Conservation (phyloP, 768 basidiomycete genomes). For the Termitomyces sp. region DNA sequence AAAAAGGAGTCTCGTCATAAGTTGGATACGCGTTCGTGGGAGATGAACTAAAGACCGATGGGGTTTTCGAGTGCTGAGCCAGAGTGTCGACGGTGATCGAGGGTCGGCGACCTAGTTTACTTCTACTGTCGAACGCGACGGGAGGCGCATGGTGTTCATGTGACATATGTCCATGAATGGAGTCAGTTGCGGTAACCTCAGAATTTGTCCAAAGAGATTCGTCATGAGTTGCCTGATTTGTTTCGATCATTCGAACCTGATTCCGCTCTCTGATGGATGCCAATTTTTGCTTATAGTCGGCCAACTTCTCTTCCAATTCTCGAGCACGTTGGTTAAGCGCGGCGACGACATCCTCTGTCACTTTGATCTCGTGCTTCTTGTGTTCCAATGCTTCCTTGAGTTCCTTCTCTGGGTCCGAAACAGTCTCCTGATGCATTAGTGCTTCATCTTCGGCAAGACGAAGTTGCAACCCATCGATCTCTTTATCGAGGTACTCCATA, state of each 20-base stretch:
- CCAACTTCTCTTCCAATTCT: slow-evolving; percentile 69
- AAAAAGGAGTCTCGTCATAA: slow-evolving; percentile 35
- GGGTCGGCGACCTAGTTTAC: slow-evolving; percentile 8
- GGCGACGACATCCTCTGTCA: slow-evolving; percentile 61
- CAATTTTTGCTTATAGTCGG: slow-evolving; percentile 56
- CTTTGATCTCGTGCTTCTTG: slow-evolving; percentile 55
- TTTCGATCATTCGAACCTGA: slow-evolving; percentile 40
- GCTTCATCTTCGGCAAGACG: slow-evolving; percentile 51
- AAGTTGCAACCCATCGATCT: slow-evolving; percentile 51
- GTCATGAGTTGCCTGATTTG: slow-evolving; percentile 18
- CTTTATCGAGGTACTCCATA: slow-evolving; percentile 54
- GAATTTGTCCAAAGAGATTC: slow-evolving; percentile 14
- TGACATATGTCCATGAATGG: slow-evolving; percentile 12
- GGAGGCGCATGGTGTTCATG: slow-evolving; percentile 10
- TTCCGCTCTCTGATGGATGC: slow-evolving; percentile 52
- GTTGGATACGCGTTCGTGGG: slow-evolving; percentile 29
- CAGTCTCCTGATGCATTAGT: slow-evolving; percentile 35
- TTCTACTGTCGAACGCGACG: slow-evolving; percentile 4
- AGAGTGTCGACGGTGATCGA: slow-evolving; percentile 14
- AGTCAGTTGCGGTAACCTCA: background rate
- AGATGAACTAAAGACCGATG: slow-evolving; percentile 17
- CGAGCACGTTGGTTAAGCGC: slow-evolving; percentile 60
- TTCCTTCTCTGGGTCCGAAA: slow-evolving; percentile 50
- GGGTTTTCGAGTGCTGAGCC: slow-evolving; percentile 22
- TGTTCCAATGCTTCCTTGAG: slow-evolving; percentile 44